Evolutionary conservation across 495 filamentous ascomycete genomes (phyloP), one percentile per base, ranked within the genome.

Genomic region (Cenococcum geophilum): DNA sequence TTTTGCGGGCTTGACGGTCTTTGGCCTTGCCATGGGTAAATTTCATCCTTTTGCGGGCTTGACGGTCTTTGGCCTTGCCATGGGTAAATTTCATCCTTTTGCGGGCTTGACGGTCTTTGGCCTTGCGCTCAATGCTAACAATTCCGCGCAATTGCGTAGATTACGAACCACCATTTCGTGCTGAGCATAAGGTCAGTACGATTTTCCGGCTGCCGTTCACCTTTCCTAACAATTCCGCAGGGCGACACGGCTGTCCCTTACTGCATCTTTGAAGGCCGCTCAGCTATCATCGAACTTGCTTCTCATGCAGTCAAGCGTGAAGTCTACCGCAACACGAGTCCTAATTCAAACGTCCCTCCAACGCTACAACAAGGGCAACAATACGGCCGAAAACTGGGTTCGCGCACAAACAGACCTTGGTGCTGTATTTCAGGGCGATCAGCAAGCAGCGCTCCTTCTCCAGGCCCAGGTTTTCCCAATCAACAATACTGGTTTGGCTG

Each of bases 261-360:
- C 89, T 1, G 92, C 92, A 16, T 88, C 86, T 12, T 82, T 96
- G 70, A 96, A 95, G 72, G 85, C 91, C 25, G 83, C 86, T 21
- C 86, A 92, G 69, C 79, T 97, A 37, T 74, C 84, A n/a, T 84
- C 86, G 52, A 86, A 86, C 68, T 79, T 95, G 25, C 77, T 86
- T 36, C 78, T 92, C 43, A 82, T 92, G 60, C 83, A 90, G 73
- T 81, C 86, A 3, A 83, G 80, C 34, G 86, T 85, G 64, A 75
- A 78, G 45, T 82, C 83, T 58, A 84, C 89, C 52, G 73, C 84
- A 14, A 88, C 88, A 1, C 79, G 89, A 55, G 67, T 91, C 9
- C 66, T 88, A 18, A 74, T 92, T 1, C 89, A 92, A 62, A 62
- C 73, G 23, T 78, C 83, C 18, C 75, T 93, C 21, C 67, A 73